Base-by-base conservation (phyloP, 768 basidiomycete genomes). In the Phylloporus sp. region DNA sequence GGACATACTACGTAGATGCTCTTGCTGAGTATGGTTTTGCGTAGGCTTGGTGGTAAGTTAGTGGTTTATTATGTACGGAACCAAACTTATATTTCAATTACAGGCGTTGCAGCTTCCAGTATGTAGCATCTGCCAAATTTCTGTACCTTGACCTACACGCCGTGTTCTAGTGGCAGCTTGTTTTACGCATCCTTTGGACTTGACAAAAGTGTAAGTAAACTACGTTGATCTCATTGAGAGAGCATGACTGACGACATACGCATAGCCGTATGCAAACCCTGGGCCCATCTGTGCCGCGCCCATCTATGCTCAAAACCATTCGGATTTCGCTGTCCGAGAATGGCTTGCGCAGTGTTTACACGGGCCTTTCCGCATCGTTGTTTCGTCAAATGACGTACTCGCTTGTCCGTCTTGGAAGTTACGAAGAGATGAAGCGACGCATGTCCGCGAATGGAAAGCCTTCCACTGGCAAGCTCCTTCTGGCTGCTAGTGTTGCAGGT, bases 351-450 rank as follows among this genome's bases (percentile, higher is more conserved):
- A 88, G 88, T 55, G 70, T 94, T 23, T 93, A 89, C 60, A 83
- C 86, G 11, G 92, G 92, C 22, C 77, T 93, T 29, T 83, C 85
- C 6, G 91, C 91, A 5, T 90, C 91, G 3, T 68, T 92, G 22
- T 75, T 93, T 67, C 80, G 92, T 46, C 92, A 95, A 71, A 92
- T 94, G 91, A 85, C 90, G 10, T 95, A 95, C 62, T 90, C 90
- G 0, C 80, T 94, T 41, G 88, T 91, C 47, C 83, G 92, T 28
- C 72, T 94, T 27, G 91, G 91, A 22, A 80, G 76, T 20, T 93
- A 94, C 62, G 92, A 95, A 61, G 80, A 82, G 46, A 76, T 88
- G 64, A 91, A 91, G 62, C 69, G 72, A 18, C 71, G 71, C 13
- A 63, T 90, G 43, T 77, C 81, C 12, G 64, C 66, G 54, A 67